Base-by-base conservation (phyloP, 1,284 basidiomycete genomes). In the Leccinum holopus region DNA sequence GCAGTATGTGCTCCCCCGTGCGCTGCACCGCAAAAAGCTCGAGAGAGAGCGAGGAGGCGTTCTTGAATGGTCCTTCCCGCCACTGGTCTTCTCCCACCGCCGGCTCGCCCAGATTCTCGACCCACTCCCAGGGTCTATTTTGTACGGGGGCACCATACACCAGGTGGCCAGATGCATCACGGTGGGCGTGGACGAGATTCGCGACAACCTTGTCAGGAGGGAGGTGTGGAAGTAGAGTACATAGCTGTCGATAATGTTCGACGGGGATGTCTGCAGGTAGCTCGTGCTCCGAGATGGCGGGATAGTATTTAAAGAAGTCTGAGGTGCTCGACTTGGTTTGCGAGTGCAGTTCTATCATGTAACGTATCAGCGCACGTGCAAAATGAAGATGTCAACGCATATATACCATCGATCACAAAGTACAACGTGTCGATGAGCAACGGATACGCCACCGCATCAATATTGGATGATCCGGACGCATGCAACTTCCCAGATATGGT, bases 51-150 rank as follows among this genome's bases (percentile, higher is more conserved):
- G 90, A 90, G 0, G 85, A 83, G 1, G 84, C 79, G 69, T 93
- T 93, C 72, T 82, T 86, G 52, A 89, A 76, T 47, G 75, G 79
- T 57, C 80, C 80, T 44, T 80, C 78, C 28, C 69, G 71, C 7
- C 72, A 65, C 5, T 54, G 55, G n/a, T 70, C 70, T 25, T 70
- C 70, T 47, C 73, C 64, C 11, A 69, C 63, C 4, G 77, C 68
- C 2, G 81, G 79, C 63, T 91, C 90, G 3, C 89, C 89, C 1
- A 92, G 72, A 71, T 88, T 85, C 72, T 92, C 91, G 7, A 87
- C 84, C 91, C 91, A 93, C 72, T 93, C 91, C 91, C 91, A 93
- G 12, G 91, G 90, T 51, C 86, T 82, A 71, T 91, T 88, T 62
- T 84, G 79, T 18, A 92, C 88, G 1, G 83, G 79, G 11, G 76